Evolutionary conservation across 73 alveolate species (phyloP), one percentile per base, ranked within the genome.

Genomic region (Blepharisma stoltei): DNA sequence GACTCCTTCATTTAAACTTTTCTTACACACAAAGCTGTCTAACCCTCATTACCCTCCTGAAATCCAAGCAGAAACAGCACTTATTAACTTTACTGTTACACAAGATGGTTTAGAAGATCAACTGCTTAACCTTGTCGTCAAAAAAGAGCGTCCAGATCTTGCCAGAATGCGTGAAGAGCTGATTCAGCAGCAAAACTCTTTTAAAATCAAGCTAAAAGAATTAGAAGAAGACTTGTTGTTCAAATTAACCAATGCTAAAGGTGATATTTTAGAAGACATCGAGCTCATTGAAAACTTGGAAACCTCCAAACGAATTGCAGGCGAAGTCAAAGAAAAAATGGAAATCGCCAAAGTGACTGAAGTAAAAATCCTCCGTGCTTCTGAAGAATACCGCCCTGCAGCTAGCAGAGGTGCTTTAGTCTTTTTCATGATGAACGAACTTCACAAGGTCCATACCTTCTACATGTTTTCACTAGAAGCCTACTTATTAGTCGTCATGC

Each of bases 41-140:
- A 97, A 97, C 78, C 99, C 99, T 6, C 99, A 97, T 81, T 97
- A 98, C 78, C 99, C 99, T n/a, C 99, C 99, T 50, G 99, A 98
- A 93, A 97, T 94, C 71, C 96, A 97, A 91, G 99, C 99, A 6
- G 99, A 98, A 82, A 95, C 99, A 68, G 95, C 99, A 8, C 91
- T 98, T 52, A 98, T 98, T 54, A 98, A 98, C 97, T 98, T 97
- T 90, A 97, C 99, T 46, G 99, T 98, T 76, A 98, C 99, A 47
- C 99, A 98, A 88, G 99, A 85, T 76, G 99, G 99, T 89, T 88
- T 97, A 55, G 99, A 97, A 81, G 99, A 98, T 88, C 98, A 98
- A 90, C 95, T 98, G 71, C 87, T 98, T 48, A 93, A 98, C 25
- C 87, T 97, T 70, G 99, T 98, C 80, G 99, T 98, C 78, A 94